Percentiles rank a stretch among this genome's conserved stretches.
These are phyloP conservation scores for Pterulicium gracile DNA, from an alignment of 1,284 basidiomycete species.

Conservation along the genomic window DNA sequence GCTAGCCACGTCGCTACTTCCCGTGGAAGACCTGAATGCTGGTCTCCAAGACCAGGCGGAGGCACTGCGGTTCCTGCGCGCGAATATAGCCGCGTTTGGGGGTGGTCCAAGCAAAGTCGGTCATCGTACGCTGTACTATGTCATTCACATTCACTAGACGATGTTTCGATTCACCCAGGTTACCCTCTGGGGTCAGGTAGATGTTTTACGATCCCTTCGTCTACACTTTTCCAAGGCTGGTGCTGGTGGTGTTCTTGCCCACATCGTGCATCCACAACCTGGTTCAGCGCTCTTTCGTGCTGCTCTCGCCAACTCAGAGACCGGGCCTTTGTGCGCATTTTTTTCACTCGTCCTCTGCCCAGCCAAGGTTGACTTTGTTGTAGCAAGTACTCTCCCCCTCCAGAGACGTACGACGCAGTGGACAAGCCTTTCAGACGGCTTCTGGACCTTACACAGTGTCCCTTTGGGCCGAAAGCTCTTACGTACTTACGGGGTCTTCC, in stretches of 20 bases:
- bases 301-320: slow-evolving; percentile 41
- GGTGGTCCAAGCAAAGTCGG: slow-evolving; percentile 48
- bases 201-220: not conserved
- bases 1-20: slow-evolving; percentile 39
- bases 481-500: slow-evolving; percentile 36
- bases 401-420: slow-evolving; percentile 40
- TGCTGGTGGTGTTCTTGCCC: slow-evolving; percentile 41
- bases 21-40: slow-evolving; percentile 39
- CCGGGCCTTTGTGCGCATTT: slow-evolving; percentile 40
- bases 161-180: slow-evolving; percentile 31
- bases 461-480: slow-evolving; percentile 28
- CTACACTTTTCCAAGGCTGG: slow-evolving; percentile 24
- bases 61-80: slow-evolving; percentile 46
- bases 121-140: not conserved
- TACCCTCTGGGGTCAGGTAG: slow-evolving; percentile 50
- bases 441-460: slow-evolving; percentile 34
- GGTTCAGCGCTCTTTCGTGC: slow-evolving; percentile 32
- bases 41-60: slow-evolving; percentile 47
- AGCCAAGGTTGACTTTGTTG: not conserved
- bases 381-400: slow-evolving; percentile 45
- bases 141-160: slow-evolving; percentile 1
- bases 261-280: slow-evolving; percentile 32
- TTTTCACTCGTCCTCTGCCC: not conserved
- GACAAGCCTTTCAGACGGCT: slow-evolving; percentile 43
- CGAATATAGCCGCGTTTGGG: slow-evolving; percentile 53